These are phyloP conservation scores for Vitis hybrid DNA, from an alignment of 177 flowering plant species.

Conservation along the genomic window DNA sequence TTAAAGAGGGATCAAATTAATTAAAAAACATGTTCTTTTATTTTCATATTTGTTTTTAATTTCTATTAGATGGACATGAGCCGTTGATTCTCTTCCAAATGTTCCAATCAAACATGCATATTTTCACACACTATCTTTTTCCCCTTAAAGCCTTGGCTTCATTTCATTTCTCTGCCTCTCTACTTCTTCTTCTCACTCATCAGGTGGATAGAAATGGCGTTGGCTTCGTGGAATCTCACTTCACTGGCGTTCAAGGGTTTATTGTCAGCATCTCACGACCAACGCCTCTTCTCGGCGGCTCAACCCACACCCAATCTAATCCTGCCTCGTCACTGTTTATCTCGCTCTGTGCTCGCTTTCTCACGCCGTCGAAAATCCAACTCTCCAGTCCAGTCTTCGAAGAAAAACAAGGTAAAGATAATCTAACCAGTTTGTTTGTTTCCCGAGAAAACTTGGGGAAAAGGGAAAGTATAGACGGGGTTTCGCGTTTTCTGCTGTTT, in stretches of 20 bases:
- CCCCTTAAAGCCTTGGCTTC: neutral
- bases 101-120: no score
- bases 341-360: constrained; percentile 10
- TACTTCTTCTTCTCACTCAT: neutral
- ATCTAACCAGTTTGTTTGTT: no score
- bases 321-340: constrained; percentile 12
- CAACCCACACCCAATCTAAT: constrained; percentile 9
- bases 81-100: no score
- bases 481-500: no score
- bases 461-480: no score
- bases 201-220: constrained; percentile 10
- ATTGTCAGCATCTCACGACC: constrained; percentile 2
- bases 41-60: no score
- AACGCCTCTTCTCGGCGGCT: constrained; percentile 4
- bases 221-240: constrained; percentile 8
- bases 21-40: no score
- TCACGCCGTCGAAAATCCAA: constrained; percentile 22
- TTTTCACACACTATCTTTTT: neutral
- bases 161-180: neutral
- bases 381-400: constrained; percentile 10
- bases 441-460: no score
- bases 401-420: constrained; percentile 23
- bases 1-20: no score
- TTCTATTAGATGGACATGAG: no score
- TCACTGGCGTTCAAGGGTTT: constrained; percentile 6